These are phyloP conservation scores for Platanthera zijinensis DNA, from an alignment of 106 monocot species.

Conservation along the genomic window DNA sequence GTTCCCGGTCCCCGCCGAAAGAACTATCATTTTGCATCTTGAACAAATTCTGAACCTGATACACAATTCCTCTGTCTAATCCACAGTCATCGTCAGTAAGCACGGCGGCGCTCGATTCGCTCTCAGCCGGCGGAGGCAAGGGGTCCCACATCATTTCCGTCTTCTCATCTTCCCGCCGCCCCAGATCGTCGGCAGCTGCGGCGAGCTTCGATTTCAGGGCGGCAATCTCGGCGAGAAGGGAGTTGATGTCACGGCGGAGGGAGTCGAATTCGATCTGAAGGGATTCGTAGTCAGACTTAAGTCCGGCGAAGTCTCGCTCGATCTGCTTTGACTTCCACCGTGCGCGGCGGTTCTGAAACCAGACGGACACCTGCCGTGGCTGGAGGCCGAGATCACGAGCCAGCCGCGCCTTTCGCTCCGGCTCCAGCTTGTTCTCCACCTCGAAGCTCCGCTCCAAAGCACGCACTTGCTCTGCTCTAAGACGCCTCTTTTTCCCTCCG, in stretches of 20 bases:
- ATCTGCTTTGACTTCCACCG: slow-evolving; percentile 91
- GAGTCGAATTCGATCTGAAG: slow-evolving; percentile 37
- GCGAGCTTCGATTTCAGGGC: background rate
- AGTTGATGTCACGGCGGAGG: slow-evolving; percentile 6
- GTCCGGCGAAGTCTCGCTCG: slow-evolving; percentile 62
- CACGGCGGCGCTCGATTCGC: slow-evolving; percentile 38
- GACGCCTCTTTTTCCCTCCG: slow-evolving; percentile 55
- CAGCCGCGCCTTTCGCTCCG: slow-evolving; percentile 65
- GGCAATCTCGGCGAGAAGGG: slow-evolving; percentile 41
- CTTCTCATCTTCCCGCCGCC: slow-evolving; percentile 7
- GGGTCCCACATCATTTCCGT: background rate
- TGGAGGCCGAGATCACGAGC: slow-evolving; percentile 79
- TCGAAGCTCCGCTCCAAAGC: slow-evolving; percentile 79
- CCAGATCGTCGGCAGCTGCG: slow-evolving; percentile 10
- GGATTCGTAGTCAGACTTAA: slow-evolving; percentile 42
- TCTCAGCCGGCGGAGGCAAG: slow-evolving; percentile 18
- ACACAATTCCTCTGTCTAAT: slow-evolving; percentile 3
- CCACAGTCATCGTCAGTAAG: slow-evolving; percentile 23
- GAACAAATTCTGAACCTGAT: slow-evolving; percentile 17
- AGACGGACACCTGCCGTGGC: slow-evolving; percentile 82
- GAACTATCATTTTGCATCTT: slow-evolving; percentile 25
- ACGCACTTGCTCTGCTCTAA: slow-evolving; percentile 57
- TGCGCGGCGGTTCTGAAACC: slow-evolving; percentile 95
- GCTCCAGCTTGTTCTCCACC: slow-evolving; percentile 76
- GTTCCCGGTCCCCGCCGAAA: slow-evolving; percentile 24